These are phyloP conservation scores for Fusarium oligoseptatum DNA, from an alignment of 2,329 filamentous ascomycete genomes.

Conservation along the genomic window DNA sequence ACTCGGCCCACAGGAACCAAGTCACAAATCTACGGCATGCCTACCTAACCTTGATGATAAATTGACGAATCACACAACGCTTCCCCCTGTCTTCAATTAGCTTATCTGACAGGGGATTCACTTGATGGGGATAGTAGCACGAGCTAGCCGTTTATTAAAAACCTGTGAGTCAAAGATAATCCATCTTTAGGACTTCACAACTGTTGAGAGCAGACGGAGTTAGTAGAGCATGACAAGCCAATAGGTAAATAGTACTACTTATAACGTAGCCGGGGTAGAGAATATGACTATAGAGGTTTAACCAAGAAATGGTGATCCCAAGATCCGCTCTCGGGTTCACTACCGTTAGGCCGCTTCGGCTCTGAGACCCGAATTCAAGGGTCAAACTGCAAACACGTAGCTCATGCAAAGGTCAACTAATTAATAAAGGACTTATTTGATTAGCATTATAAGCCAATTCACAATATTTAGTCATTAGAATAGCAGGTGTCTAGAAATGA, in stretches of 20 bases:
- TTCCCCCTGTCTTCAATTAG: background rate
- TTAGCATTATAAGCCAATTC: too few species aligned
- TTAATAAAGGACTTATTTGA: too few species aligned
- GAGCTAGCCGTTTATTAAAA: background rate
- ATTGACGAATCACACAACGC: background rate
- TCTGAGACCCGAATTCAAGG: background rate
- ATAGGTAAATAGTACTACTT: too few species aligned
- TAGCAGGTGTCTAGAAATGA: background rate
- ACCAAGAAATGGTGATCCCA: background rate
- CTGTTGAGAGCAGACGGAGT: too few species aligned
- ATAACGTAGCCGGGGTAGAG: too few species aligned
- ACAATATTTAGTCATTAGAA: background rate
- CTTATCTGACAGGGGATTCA: background rate
- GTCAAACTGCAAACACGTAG: background rate
- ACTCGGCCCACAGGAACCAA: background rate
- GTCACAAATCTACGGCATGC: background rate
- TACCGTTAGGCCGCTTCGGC: background rate
- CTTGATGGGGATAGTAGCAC: background rate
- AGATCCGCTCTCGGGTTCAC: background rate
- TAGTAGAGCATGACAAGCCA: too few species aligned
- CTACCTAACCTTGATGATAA: accelerated
- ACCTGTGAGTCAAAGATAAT: background rate
- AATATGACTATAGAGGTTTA: background rate
- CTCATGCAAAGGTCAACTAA: background rate
- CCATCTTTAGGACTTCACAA: too few species aligned